Conservation (phyloP, 2,329 filamentous ascomycete species). For the Aspergillus alliaceus region DNA sequence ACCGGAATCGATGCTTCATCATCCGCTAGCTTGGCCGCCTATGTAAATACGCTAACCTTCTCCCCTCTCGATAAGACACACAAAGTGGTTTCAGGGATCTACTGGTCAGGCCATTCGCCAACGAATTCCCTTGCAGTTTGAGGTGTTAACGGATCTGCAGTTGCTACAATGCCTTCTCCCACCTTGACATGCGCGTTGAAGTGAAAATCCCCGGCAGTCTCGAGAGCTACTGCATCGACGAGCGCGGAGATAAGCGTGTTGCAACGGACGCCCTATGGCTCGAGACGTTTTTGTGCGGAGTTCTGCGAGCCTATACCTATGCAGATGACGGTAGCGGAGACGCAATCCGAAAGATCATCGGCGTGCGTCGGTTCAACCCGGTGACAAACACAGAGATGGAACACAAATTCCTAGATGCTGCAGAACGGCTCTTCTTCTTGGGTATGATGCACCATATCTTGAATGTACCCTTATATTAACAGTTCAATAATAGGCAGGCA, state of each 20-base stretch:
- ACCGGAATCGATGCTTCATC: slow-evolving; percentile 96
- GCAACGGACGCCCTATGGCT: slow-evolving; percentile 94
- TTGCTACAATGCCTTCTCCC: slow-evolving; percentile 99
- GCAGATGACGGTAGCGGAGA: slow-evolving; percentile 94
- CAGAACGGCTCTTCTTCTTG: slow-evolving; percentile 91
- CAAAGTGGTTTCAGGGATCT: slow-evolving; percentile 91
- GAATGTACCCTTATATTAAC: slow-evolving; percentile 17
- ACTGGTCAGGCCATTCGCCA: slow-evolving; percentile 64
- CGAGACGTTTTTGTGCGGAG: slow-evolving; percentile 94
- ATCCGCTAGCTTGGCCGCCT: slow-evolving; percentile 92
- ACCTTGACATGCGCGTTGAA: slow-evolving; percentile 96
- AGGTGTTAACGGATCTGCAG: slow-evolving; percentile 37
- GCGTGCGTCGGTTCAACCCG: slow-evolving; percentile 95
- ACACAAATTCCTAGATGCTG: slow-evolving; percentile 91
- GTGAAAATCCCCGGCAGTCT: slow-evolving; percentile 96
- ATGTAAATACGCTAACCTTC: slow-evolving; percentile 97
- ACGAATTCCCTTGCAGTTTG: not conserved
- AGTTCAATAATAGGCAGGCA: slow-evolving; percentile 69
- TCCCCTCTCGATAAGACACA: slow-evolving; percentile 77
- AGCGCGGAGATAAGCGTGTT: slow-evolving; percentile 90
- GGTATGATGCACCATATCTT: slow-evolving; percentile 51
- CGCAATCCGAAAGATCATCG: slow-evolving; percentile 93
- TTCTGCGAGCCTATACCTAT: slow-evolving; percentile 92
- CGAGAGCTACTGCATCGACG: slow-evolving; percentile 96
- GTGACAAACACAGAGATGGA: slow-evolving; percentile 98